phyloP scores from a whole-genome alignment of 306 rosid genomes.

The Astragalus glycyphyllos region DNA sequence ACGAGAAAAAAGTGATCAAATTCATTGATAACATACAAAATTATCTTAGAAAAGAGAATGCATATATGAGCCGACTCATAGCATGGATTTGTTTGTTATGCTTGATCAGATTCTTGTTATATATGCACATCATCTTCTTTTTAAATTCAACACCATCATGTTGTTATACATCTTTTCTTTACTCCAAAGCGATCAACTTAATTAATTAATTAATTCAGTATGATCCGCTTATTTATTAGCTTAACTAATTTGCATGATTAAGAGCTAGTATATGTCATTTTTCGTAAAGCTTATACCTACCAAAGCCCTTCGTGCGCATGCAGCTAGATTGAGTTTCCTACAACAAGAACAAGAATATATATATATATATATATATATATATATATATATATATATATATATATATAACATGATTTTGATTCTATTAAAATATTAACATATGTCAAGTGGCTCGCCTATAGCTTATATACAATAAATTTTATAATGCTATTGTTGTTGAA shows the following conservation, averaged over 20 bases:
- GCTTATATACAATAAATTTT: not conserved
- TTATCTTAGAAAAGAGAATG: not conserved
- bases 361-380: too few species aligned
- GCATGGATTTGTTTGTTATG: not conserved
- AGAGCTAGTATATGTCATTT: conserved; percentile 2
- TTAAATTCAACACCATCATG: not conserved
- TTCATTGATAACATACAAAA: not conserved
- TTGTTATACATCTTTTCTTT: conserved; percentile 20
- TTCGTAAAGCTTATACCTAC: conserved; percentile 7
- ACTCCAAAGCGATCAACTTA: conserved; percentile 40
- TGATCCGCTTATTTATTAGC: conserved; percentile 21
- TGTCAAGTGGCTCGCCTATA: conserved; percentile 12
- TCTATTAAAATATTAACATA: not conserved
- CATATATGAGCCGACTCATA: not conserved
- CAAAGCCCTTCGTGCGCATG: conserved; percentile 38
- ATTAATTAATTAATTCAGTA: conserved; percentile 19
- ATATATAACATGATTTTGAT: conserved; percentile 7
- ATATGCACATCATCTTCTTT: not conserved
- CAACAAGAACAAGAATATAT: too few species aligned
- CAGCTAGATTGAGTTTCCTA: conserved; percentile 31
- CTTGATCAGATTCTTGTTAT: conserved; percentile 2
- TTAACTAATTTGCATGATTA: conserved; percentile 39
- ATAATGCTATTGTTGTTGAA: conserved; percentile 25
- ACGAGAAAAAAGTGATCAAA: conserved; percentile 18
- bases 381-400: too few species aligned